These are phyloP conservation scores for Aspergillus quadrilineatus DNA, from an alignment of 2,329 filamentous ascomycete genomes.

Conservation along the genomic window DNA sequence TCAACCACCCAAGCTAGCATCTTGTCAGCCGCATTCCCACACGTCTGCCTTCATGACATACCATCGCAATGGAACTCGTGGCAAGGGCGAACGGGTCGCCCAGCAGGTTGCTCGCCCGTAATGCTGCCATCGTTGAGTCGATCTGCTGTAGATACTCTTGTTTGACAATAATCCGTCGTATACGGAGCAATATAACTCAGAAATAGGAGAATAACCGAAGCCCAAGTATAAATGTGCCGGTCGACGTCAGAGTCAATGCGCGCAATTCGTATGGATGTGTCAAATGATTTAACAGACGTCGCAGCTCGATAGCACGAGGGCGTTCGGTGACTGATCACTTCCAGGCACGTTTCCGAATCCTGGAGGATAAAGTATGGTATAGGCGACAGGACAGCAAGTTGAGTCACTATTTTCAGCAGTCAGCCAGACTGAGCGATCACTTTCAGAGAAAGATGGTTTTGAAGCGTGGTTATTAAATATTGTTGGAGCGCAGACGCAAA, in stretches of 20 bases:
- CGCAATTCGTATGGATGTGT: neutral
- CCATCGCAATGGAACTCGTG: slow-evolving; percentile 85
- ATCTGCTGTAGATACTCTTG: slow-evolving; percentile 24
- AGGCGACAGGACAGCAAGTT: slow-evolving; percentile 1
- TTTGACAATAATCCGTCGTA: slow-evolving; percentile 1
- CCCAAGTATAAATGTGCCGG: slow-evolving; percentile 5
- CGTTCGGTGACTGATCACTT: slow-evolving; percentile 7
- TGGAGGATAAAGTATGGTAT: neutral
- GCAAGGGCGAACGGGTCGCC: slow-evolving; percentile 95
- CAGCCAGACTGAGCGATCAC: slow-evolving; percentile 12
- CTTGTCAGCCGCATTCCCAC: slow-evolving; percentile 3
- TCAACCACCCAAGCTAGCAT: slow-evolving; percentile 84
- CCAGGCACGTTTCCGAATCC: neutral
- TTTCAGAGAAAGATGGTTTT: slow-evolving; percentile 7
- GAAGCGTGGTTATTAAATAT: slow-evolving; percentile 4
- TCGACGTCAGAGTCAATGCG: slow-evolving; percentile 3
- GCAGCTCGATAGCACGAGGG: slow-evolving; percentile 3
- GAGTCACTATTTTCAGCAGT: slow-evolving; percentile 9
- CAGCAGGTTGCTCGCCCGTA: slow-evolving; percentile 84
- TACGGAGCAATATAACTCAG: slow-evolving; percentile 18
- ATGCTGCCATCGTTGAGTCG: slow-evolving; percentile 46
- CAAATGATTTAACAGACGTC: neutral
- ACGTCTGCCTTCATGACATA: slow-evolving; percentile 52
- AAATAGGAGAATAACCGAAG: neutral
- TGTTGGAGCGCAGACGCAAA: slow-evolving; percentile 11